phyloP scores from a whole-genome alignment of 495 filamentous ascomycete species.

The Viridothelium virens region DNA sequence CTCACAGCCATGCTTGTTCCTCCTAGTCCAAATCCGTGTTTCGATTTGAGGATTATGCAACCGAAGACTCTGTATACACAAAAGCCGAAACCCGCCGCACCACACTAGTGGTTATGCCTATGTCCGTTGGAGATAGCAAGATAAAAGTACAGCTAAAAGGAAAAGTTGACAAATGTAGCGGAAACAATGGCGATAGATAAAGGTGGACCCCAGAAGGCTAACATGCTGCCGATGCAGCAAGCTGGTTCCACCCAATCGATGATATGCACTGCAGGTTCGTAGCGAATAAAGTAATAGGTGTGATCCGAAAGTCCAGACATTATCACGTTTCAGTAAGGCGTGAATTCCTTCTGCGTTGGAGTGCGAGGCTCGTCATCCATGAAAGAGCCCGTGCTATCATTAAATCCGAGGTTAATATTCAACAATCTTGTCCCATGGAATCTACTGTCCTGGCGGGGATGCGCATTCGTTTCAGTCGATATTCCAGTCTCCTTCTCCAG shows the following conservation, averaged over 20 bases:
- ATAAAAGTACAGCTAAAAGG: not conserved
- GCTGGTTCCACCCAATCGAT: too few species aligned
- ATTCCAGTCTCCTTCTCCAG: not conserved
- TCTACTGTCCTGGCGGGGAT: constrained; percentile 4
- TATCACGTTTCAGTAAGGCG: not conserved
- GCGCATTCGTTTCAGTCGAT: not conserved
- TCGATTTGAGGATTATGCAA: constrained; percentile 2
- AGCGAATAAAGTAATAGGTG: too few species aligned
- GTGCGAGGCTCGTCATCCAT: constrained; percentile 3
- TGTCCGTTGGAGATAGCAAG: not conserved
- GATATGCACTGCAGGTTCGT: too few species aligned
- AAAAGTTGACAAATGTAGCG: not conserved
- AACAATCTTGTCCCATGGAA: not conserved
- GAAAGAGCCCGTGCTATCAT: constrained; percentile 6
- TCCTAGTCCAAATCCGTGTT: not conserved
- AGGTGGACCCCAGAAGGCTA: too few species aligned
- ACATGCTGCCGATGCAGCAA: too few species aligned
- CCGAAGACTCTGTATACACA: not conserved
- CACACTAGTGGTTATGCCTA: not conserved
- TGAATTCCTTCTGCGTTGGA: constrained; percentile 4
- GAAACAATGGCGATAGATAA: not conserved
- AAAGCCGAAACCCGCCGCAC: not conserved
- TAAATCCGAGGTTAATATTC: constrained; percentile 1
- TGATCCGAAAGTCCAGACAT: not conserved
- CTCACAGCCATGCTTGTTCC: not conserved